phyloP scores from a whole-genome alignment of 179 eudicot genomes.

The Spergularia azorica region DNA sequence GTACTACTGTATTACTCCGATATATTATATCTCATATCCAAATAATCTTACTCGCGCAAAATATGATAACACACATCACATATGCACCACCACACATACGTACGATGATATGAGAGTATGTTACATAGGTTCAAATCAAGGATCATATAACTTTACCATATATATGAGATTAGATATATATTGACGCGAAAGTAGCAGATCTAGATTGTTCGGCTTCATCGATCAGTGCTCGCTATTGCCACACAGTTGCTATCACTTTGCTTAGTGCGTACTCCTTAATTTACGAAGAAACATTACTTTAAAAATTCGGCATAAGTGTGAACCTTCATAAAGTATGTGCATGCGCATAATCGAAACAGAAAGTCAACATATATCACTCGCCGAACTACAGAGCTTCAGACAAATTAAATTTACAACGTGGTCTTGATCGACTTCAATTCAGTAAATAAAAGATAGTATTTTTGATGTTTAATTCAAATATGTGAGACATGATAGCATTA shows the following conservation, averaged over 20 bases:
- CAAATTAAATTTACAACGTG: no score
- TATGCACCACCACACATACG: not conserved
- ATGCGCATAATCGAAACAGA: constrained; percentile 5
- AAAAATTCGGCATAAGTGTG: constrained; percentile 6
- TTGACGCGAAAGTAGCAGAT: not conserved
- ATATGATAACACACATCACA: no score
- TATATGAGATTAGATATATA: no score
- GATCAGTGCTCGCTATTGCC: not conserved
- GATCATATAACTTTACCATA: no score
- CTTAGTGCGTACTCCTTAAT: not conserved
- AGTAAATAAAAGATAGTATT: no score
- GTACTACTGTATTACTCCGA: no score
- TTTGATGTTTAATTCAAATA: no score
- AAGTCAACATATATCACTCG: not conserved
- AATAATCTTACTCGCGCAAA: no score
- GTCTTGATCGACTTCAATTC: not conserved
- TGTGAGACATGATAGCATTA: no score
- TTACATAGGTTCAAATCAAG: no score
- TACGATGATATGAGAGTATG: not conserved
- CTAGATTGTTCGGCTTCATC: not conserved
- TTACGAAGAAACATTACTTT: not conserved
- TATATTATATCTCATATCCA: no score
- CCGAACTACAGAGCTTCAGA: no score
- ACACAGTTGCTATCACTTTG: not conserved
- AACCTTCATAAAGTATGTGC: constrained; percentile 18